These are phyloP conservation scores for Phialophora verrucosa DNA, from an alignment of 2,329 filamentous ascomycete species.

Conservation along the genomic window DNA sequence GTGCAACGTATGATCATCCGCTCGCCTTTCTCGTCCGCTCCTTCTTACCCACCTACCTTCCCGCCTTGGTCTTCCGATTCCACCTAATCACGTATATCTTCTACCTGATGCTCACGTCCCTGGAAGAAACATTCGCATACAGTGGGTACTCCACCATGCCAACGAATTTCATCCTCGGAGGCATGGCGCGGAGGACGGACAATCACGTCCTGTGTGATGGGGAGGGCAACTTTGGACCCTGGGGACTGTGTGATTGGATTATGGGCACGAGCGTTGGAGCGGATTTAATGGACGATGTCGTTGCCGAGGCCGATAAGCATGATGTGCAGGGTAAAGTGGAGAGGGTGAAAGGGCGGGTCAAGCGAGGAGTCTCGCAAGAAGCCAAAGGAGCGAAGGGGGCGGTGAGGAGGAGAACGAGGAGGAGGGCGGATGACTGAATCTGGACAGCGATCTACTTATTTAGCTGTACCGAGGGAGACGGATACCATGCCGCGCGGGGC, in stretches of 20 bases:
- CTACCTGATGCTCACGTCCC: slow-evolving; percentile 59
- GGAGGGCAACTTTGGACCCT: slow-evolving; percentile 53
- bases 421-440: slow-evolving; percentile 22
- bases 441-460: neutral
- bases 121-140: slow-evolving; percentile 66
- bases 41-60: slow-evolving; percentile 63
- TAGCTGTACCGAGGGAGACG: neutral
- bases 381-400: slow-evolving; percentile 27
- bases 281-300: slow-evolving; percentile 58
- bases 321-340: slow-evolving; percentile 45
- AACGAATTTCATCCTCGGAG: slow-evolving; percentile 62
- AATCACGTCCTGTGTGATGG: slow-evolving; percentile 58
- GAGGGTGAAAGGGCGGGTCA: slow-evolving; percentile 42
- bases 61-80: slow-evolving; percentile 63
- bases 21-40: slow-evolving; percentile 58
- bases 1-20: slow-evolving; percentile 67
- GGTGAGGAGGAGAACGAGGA: slow-evolving; percentile 30
- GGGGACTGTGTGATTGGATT: slow-evolving; percentile 54
- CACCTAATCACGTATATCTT: slow-evolving; percentile 66
- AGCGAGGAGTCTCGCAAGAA: slow-evolving; percentile 11
- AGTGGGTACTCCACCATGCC: slow-evolving; percentile 65
- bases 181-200: slow-evolving; percentile 64
- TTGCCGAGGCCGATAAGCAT: slow-evolving; percentile 47
- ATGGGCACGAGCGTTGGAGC: slow-evolving; percentile 50
- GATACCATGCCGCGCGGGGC: neutral